Conservation (phyloP, 2,329 filamentous ascomycete genomes). For the Fusarium liriodendri region DNA sequence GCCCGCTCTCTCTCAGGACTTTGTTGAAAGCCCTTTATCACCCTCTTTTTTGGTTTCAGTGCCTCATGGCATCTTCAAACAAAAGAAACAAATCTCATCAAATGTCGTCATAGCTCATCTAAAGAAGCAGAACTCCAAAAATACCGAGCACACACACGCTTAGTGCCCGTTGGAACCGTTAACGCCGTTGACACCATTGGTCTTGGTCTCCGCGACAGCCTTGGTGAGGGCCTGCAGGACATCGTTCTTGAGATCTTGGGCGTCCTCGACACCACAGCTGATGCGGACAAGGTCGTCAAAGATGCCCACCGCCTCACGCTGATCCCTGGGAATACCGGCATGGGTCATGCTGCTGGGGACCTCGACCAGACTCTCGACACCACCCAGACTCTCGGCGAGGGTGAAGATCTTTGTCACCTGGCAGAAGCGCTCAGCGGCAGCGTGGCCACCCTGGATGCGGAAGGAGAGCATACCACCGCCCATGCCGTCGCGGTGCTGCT, state of each 20-base stretch:
- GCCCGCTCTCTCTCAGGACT: constrained; percentile 15
- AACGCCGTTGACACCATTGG: constrained; percentile 47
- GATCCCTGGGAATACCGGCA: constrained; percentile 89
- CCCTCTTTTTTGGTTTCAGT: constrained; percentile 24
- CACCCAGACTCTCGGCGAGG: constrained; percentile 90
- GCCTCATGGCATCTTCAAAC: constrained; percentile 17
- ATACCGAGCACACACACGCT: constrained; percentile 7
- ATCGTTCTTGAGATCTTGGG: constrained; percentile 84
- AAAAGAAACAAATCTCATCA: constrained; percentile 32
- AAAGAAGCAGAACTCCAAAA: constrained; percentile 9
- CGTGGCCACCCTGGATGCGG: constrained; percentile 87
- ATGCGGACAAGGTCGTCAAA: constrained; percentile 94
- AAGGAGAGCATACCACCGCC: constrained; percentile 98
- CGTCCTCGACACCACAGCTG: constrained; percentile 94
- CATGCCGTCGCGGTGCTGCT: constrained; percentile 94
- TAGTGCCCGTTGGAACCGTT: constrained; percentile 42
- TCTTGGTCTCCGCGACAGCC: constrained; percentile 63
- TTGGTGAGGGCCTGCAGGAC: constrained; percentile 84
- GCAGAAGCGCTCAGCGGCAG: constrained; percentile 92
- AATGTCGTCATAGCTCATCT: constrained; percentile 33
- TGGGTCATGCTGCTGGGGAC: constrained; percentile 97
- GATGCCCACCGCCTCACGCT: constrained; percentile 92
- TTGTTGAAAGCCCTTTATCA: constrained; percentile 13
- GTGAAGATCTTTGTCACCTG: constrained; percentile 90
- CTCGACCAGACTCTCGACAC: constrained; percentile 92